These are phyloP conservation scores for Gamarada debralockiae DNA, from an alignment of 495 filamentous ascomycete species.

Conservation along the genomic window DNA sequence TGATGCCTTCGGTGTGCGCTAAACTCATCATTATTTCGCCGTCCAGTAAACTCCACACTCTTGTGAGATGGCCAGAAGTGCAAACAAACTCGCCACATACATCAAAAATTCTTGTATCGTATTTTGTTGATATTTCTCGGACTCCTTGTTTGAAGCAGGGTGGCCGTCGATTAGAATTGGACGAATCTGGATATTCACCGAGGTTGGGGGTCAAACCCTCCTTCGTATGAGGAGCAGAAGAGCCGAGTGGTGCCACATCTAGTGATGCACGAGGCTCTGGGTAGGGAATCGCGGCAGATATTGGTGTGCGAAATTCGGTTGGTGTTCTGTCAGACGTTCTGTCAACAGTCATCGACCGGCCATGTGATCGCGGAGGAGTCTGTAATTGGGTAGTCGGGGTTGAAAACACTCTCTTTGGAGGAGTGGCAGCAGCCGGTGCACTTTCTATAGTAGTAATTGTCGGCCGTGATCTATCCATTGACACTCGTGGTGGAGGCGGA, in stretches of 20 bases:
- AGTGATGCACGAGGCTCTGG: constrained; percentile 4
- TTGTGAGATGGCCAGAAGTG: constrained; percentile 77
- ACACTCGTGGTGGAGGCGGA: constrained; percentile 44
- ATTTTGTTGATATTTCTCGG: constrained; percentile 72
- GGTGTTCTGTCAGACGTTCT: constrained; percentile 31
- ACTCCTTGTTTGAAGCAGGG: constrained; percentile 67
- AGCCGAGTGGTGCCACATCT: constrained; percentile 5
- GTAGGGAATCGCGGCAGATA: neutral
- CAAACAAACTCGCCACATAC: constrained; percentile 86
- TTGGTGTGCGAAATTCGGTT: constrained; percentile 29
- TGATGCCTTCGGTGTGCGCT: constrained; percentile 73
- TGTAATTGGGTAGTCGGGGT: constrained; percentile 40
- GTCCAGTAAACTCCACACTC: constrained; percentile 79
- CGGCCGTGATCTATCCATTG: constrained; percentile 28
- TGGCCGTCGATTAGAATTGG: constrained; percentile 77
- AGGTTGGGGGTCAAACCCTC: constrained; percentile 5
- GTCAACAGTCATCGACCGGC: constrained; percentile 48
- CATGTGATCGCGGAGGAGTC: constrained; percentile 35
- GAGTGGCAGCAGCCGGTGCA: constrained; percentile 27
- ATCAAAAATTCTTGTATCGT: constrained; percentile 78
- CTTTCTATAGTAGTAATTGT: constrained; percentile 3
- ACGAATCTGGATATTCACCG: constrained; percentile 77
- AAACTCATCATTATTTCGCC: constrained; percentile 79
- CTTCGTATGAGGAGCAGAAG: constrained; percentile 10
- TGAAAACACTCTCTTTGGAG: constrained; percentile 48